A percentile compares a stretch with the other conserved stretches of the same genome.
These are phyloP conservation scores for Neofusicoccum cordaticola DNA, from an alignment of 2,329 filamentous ascomycete genomes.

Conservation along the genomic window DNA sequence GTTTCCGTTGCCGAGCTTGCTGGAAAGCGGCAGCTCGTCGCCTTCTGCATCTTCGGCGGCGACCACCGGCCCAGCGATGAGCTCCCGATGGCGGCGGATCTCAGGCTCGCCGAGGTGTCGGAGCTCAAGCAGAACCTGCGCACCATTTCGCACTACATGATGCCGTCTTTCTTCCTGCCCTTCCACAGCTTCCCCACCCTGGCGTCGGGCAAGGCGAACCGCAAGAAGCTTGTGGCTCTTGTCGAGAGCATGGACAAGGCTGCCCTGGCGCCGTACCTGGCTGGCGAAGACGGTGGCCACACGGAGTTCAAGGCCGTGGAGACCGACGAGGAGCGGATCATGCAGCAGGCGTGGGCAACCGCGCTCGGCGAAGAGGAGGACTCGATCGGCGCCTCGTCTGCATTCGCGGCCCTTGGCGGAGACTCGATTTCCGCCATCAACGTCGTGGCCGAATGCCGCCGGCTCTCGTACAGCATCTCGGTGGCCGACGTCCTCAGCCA, in stretches of 20 bases:
- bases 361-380: no score
- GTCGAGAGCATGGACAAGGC: neutral
- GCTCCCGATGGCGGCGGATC: neutral
- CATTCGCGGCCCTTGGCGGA: neutral
- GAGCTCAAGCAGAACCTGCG: neutral
- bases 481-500: neutral
- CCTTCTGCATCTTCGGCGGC: conserved; percentile 7
- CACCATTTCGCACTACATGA: conserved; percentile 5
- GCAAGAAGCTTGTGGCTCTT: neutral
- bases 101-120: no score
- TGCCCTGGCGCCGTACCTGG: neutral
- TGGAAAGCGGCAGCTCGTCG: neutral
- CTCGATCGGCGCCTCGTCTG: no score
- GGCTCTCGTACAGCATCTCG: neutral
- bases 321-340: no score
- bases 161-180: neutral
- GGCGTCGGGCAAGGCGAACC: neutral
- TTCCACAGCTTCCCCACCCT: neutral
- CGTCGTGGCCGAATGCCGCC: neutral
- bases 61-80: neutral
- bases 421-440: conserved; percentile 17
- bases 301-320: no score
- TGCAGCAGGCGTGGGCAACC: no score
- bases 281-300: no score
- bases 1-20: neutral